Conservation (phyloP, 176 grass and related monocot genomes). For the Triticum monococcum region DNA sequence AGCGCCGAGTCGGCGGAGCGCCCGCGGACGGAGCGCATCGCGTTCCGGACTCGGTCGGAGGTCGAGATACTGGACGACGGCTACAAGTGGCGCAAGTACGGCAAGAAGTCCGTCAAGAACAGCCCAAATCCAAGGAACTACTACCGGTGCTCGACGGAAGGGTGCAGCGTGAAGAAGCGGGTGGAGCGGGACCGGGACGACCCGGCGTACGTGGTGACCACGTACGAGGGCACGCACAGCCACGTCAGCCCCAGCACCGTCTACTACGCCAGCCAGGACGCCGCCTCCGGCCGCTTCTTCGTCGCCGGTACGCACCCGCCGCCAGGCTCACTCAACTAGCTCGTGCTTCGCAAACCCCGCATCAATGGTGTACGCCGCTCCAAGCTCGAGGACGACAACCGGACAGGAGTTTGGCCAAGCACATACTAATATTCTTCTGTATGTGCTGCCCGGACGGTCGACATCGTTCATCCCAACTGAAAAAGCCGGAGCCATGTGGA, state of each 20-base stretch:
- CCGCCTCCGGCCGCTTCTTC: constrained; percentile 76
- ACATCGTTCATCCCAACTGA: not conserved
- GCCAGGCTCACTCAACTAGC: constrained; percentile 34
- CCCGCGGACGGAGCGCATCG: constrained; percentile 64
- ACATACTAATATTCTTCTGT: no score
- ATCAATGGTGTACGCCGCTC: not conserved
- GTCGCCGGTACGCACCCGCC: constrained; percentile 70
- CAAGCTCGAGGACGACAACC: not conserved
- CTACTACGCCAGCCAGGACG: constrained; percentile 91
- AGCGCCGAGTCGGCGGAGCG: constrained; percentile 36
- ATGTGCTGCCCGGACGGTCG: not conserved
- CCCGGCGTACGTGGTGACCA: constrained; percentile 86
- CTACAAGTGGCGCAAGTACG: constrained; percentile 96
- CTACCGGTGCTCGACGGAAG: constrained; percentile 93
- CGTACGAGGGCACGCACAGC: constrained; percentile 88
- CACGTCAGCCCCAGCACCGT: constrained; percentile 82
- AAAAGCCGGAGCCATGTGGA: not conserved
- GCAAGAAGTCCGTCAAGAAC: constrained; percentile 99
- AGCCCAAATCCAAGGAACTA: constrained; percentile 98
- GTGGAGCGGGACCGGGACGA: constrained; percentile 93
- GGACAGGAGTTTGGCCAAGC: not conserved
- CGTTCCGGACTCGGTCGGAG: constrained; percentile 85
- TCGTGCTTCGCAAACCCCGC: not conserved
- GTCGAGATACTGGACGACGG: constrained; percentile 79
- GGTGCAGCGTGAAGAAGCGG: constrained; percentile 92